A percentile compares a stretch with the other conserved stretches of the same genome.
These are phyloP conservation scores for Colletotrichum sp. DNA, from an alignment of 2,329 filamentous ascomycete species.

Conservation along the genomic window DNA sequence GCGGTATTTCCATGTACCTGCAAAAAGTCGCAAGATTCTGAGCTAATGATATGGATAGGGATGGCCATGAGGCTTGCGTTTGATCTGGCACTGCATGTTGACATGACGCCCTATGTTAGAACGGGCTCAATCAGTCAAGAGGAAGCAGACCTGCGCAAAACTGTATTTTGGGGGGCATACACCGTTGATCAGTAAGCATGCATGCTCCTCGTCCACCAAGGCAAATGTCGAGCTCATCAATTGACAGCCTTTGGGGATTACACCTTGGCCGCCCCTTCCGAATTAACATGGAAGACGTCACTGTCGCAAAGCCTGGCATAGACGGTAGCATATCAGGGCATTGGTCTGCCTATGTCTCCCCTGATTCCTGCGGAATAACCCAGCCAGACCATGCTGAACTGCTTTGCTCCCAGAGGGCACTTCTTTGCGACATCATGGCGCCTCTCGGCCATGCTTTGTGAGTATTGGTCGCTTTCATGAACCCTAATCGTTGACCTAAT, in stretches of 20 bases:
- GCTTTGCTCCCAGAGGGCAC: background rate
- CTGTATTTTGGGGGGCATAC: slow-evolving; percentile 34
- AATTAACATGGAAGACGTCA: background rate
- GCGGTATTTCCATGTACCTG: background rate
- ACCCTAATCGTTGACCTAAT: background rate
- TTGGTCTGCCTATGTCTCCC: background rate
- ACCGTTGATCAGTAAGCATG: slow-evolving; percentile 30
- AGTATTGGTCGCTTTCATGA: background rate
- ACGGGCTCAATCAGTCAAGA: slow-evolving; percentile 24
- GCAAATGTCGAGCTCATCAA: background rate
- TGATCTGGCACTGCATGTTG: slow-evolving; percentile 28
- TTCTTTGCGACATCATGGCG: background rate
- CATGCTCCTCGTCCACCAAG: no score
- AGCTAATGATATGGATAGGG: slow-evolving; percentile 28
- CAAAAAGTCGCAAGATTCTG: no score
- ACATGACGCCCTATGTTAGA: slow-evolving; percentile 26
- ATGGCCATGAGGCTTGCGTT: slow-evolving; percentile 30
- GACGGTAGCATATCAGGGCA: background rate
- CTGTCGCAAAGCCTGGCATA: background rate
- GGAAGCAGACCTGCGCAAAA: slow-evolving; percentile 29
- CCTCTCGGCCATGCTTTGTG: background rate
- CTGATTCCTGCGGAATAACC: background rate
- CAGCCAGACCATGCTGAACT: background rate
- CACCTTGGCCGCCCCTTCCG: slow-evolving; percentile 14
- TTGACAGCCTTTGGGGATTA: slow-evolving; percentile 28